Conservation (phyloP, 208 protist genomes). For the Leishmania amazonensis region DNA sequence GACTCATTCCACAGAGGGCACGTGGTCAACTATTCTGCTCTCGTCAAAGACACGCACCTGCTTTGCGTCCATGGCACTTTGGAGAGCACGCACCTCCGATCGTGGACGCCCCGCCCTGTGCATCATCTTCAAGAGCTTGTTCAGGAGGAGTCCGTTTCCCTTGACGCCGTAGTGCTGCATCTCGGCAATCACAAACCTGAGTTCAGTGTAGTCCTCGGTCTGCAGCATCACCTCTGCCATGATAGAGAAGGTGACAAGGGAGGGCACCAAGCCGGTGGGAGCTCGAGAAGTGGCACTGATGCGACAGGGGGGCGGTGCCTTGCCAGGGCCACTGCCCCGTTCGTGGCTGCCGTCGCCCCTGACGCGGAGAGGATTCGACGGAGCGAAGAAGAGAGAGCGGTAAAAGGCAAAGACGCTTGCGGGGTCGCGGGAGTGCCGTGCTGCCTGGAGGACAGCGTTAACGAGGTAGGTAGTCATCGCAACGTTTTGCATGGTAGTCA, state of each 20-base stretch:
- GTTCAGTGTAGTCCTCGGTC: conserved; percentile 30
- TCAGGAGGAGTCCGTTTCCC: conserved; percentile 54
- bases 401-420: conserved; percentile 72
- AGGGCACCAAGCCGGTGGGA: conserved; percentile 27
- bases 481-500: conserved; percentile 67
- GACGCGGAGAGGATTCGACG: conserved; percentile 16
- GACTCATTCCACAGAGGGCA: background rate
- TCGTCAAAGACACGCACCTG: conserved; percentile 36
- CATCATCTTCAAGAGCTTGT: conserved; percentile 53
- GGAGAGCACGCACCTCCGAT: conserved; percentile 11
- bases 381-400: conserved; percentile 40
- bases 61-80: conserved; percentile 29
- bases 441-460: conserved; percentile 68
- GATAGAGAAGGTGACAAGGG: conserved; percentile 68
- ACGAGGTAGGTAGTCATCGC: conserved; percentile 60
- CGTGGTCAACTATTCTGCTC: background rate
- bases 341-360: background rate
- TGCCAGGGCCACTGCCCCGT: background rate
- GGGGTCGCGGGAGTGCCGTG: conserved; percentile 62
- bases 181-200: conserved; percentile 66
- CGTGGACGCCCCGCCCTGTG: background rate
- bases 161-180: conserved; percentile 60
- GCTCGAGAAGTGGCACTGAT: background rate
- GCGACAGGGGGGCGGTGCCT: background rate
- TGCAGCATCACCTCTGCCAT: conserved; percentile 54